Evolutionary conservation across 148 eudicot genomes (phyloP).

Genomic region (Diospyros kaki): DNA sequence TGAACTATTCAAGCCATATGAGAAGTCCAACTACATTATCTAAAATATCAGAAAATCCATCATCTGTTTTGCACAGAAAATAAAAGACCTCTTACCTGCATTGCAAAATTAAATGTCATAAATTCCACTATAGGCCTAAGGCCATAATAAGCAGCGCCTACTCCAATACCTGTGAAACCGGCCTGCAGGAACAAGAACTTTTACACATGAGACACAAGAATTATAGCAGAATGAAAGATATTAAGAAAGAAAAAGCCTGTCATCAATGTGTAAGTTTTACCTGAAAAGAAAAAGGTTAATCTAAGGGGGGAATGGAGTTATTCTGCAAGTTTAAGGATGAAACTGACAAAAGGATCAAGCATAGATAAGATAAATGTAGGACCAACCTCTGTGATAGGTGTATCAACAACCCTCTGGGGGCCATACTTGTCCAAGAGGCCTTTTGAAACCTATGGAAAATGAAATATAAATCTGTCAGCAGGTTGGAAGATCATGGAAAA

Average conservation of each 20-base stretch:
- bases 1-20: not conserved
- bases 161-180: slow-evolving; percentile 92
- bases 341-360: not conserved
- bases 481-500: not conserved
- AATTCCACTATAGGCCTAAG: slow-evolving; percentile 74
- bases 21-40: not conserved
- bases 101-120: slow-evolving; percentile 91
- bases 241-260: not conserved
- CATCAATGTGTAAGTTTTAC: not conserved
- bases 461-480: no score
- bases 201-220: not conserved
- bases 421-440: slow-evolving; percentile 80
- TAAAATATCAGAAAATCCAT: not conserved
- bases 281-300: no score
- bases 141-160: slow-evolving; percentile 86
- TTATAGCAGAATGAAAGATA: not conserved
- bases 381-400: slow-evolving; percentile 89
- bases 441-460: slow-evolving; percentile 47
- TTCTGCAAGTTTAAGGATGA: not conserved
- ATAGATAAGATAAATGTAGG: not conserved
- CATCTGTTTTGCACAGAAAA: not conserved
- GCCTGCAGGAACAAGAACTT: slow-evolving; percentile 38
- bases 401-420: slow-evolving; percentile 77
- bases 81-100: slow-evolving; percentile 55
- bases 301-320: no score